phyloP scores from a whole-genome alignment of 345 rosid genomes.

The Boechera divaricarpa region DNA sequence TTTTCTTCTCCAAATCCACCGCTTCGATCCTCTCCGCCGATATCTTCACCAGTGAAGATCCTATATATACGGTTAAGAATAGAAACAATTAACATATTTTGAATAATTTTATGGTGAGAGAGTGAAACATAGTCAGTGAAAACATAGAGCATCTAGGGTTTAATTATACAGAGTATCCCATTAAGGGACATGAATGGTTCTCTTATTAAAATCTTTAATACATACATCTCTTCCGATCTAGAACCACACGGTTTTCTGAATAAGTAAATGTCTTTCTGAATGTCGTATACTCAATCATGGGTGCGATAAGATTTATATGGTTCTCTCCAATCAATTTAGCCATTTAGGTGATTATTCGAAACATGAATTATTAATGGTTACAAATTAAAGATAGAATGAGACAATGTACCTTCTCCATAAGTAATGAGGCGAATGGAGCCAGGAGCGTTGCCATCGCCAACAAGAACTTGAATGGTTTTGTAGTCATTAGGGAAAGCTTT shows the following conservation, averaged over 20 bases:
- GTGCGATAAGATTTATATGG: slow-evolving; percentile 3
- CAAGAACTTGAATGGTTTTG: slow-evolving; percentile 76
- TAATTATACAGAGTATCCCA: not conserved
- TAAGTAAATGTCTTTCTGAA: not conserved
- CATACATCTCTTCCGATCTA: not conserved
- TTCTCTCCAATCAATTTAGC: not conserved
- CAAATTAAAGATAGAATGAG: not conserved
- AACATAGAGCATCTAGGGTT: not conserved
- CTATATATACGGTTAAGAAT: slow-evolving; percentile 41
- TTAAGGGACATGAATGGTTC: slow-evolving; percentile 15
- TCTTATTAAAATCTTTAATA: not conserved
- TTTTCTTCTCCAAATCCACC: slow-evolving; percentile 63
- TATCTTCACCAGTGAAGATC: slow-evolving; percentile 67
- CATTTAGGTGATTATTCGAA: not conserved
- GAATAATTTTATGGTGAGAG: not conserved
- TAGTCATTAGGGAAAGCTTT: slow-evolving; percentile 73
- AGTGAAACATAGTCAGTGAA: too few relatives aligned
- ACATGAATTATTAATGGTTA: not conserved
- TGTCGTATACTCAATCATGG: not conserved
- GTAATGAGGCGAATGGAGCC: slow-evolving; percentile 77
- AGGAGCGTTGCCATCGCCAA: slow-evolving; percentile 82
- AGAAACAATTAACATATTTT: not conserved
- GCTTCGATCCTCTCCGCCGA: slow-evolving; percentile 80
- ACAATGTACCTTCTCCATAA: slow-evolving; percentile 60
- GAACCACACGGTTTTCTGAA: not conserved